Base-by-base conservation (phyloP, 225 moss, liverwort and hornwort species). In the Physcomitrium patens region DNA sequence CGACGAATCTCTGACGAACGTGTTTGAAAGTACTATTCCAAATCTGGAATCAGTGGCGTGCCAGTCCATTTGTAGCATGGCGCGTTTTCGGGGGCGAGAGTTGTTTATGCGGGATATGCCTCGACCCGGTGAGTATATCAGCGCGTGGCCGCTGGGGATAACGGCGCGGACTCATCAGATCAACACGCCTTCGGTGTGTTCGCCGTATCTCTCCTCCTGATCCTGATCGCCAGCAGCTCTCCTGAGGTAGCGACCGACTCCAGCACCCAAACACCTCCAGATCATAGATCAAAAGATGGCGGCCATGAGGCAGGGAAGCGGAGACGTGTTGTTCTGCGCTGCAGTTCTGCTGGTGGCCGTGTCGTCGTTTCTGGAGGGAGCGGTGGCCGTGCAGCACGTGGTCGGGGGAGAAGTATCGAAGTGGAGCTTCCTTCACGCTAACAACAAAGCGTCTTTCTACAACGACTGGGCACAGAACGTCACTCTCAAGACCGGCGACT, bases 401-500 rank as follows among this genome's bases (percentile, higher is more conserved):
- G 87, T 84, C 73, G 87, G 87, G 63, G 87, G 18, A 63, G 8
- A 0, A 23, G 48, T 42, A 2, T n/a, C 43, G 13, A 13, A 77
- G 26, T 87, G 87, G 87, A 76, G 67, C 73, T 84, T 81, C 37
- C 74, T 84, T 63, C 84, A 74, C 17, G 12, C 81, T 0, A 23
- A 27, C 61, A 7, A n/a, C 26, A 8, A 64, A 12, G 15, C 8
- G 43, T 41, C 73, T 8, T 84, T 73, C 27, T 87, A 84, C 79
- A 70, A 12, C 63, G 77, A 63, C n/a, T 87, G 87, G 87, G 81
- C 84, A 0, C 14, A 76, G 1, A 70, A 20, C 70, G 79, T 76
- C 14, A 60, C 57, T 0, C 79, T 87, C 70, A 22, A 43, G 60
- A 81, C 84, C 12, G 87, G 87, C 3, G 87, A 87, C 67, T 22